Evolutionary conservation across 2,329 filamentous ascomycete genomes (phyloP).

Genomic region (Endoconidiophora laricicola): DNA sequence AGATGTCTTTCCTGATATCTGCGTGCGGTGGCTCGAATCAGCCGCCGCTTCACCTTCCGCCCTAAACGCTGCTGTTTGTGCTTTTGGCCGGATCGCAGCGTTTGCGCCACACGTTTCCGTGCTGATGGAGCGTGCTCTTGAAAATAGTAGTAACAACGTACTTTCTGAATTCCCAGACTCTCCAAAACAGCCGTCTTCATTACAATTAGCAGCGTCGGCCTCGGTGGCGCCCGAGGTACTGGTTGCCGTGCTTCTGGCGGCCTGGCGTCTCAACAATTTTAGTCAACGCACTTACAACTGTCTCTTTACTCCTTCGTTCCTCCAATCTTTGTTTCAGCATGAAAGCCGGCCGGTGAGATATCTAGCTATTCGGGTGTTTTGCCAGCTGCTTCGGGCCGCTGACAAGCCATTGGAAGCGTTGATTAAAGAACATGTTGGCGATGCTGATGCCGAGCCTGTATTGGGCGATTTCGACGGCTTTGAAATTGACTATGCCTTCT

Average conservation of each 20-base stretch:
- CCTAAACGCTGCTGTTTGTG: slow-evolving; percentile 36
- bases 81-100: slow-evolving; percentile 65
- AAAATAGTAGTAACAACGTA: not conserved
- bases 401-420: slow-evolving; percentile 64
- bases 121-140: slow-evolving; percentile 40
- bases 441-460: slow-evolving; percentile 40
- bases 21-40: slow-evolving; percentile 52
- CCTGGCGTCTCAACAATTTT: slow-evolving; percentile 66
- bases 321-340: slow-evolving; percentile 54
- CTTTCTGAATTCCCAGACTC: not conserved
- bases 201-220: slow-evolving; percentile 6
- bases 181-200: slow-evolving; percentile 2
- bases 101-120: slow-evolving; percentile 65
- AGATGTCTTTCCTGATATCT: slow-evolving; percentile 62
- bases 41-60: slow-evolving; percentile 15
- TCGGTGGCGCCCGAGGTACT: slow-evolving; percentile 18
- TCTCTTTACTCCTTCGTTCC: slow-evolving; percentile 45
- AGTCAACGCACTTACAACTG: slow-evolving; percentile 51
- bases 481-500: slow-evolving; percentile 62
- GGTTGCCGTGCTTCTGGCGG: slow-evolving; percentile 39
- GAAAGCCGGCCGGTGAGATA: slow-evolving; percentile 49
- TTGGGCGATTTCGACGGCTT: slow-evolving; percentile 59
- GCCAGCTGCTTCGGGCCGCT: slow-evolving; percentile 59
- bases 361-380: slow-evolving; percentile 67
- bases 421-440: slow-evolving; percentile 46